Conservation (phyloP, 164 flowering plant genomes). For the Echeveria elegans region DNA sequence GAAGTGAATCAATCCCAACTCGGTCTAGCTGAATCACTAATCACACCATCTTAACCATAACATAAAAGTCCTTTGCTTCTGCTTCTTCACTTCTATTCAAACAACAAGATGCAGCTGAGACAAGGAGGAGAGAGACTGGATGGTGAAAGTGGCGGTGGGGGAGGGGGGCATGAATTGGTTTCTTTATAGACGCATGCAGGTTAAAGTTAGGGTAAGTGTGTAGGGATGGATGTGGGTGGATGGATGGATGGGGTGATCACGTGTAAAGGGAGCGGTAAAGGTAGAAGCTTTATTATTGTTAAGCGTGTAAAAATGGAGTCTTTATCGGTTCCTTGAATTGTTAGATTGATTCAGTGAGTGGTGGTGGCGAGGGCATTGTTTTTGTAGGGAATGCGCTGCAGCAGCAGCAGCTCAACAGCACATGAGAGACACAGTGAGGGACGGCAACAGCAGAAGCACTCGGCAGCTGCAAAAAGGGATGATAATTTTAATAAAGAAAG, state of each 20-base stretch:
- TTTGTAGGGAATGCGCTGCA: not conserved
- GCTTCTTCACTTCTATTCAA: not conserved
- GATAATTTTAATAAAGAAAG: slow-evolving; percentile 8
- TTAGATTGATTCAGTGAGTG: not conserved
- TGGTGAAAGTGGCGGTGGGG: not conserved
- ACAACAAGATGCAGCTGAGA: not conserved
- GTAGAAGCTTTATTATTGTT: not conserved
- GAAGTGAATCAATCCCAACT: not conserved
- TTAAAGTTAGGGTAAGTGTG: not conserved
- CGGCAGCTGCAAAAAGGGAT: not conserved
- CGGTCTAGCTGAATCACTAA: not conserved
- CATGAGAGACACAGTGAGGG: too few species aligned
- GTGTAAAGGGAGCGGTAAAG: not conserved
- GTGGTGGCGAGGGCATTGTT: not conserved
- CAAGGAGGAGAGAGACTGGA: slow-evolving; percentile 6
- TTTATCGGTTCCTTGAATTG: not conserved
- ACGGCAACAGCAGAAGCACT: too few species aligned
- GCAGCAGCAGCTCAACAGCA: too few species aligned
- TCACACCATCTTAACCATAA: not conserved
- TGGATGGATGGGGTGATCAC: not conserved
- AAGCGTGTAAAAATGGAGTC: slow-evolving; percentile 7
- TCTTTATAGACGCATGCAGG: slow-evolving; percentile 7
- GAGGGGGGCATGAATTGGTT: not conserved
- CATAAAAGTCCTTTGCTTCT: too few species aligned
- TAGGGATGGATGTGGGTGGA: too few species aligned